A percentile compares a stretch with the other conserved stretches of the same genome.
Evolutionary conservation across 139 green algal species (phyloP).

Genomic region (Pycnococcus provasolii): DNA sequence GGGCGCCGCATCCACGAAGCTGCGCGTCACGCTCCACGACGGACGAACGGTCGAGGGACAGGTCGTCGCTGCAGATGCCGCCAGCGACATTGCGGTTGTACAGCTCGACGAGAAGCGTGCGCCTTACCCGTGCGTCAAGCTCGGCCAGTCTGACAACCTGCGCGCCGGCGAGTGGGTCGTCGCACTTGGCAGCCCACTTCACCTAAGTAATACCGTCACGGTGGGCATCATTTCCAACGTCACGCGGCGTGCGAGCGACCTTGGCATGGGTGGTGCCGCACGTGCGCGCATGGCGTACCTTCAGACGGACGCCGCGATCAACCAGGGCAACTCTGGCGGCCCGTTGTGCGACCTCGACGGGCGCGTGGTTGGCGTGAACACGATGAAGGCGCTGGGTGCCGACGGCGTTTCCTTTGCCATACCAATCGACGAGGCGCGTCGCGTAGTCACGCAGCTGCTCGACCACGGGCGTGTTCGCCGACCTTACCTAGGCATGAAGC

Average conservation of each 20-base stretch:
- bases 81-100: slow-evolving; percentile 36
- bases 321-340: slow-evolving; percentile 43
- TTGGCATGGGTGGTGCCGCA: not conserved
- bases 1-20: not conserved
- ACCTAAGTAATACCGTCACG: slow-evolving; percentile 39
- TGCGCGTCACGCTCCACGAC: slow-evolving; percentile 4
- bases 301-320: slow-evolving; percentile 43
- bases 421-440: slow-evolving; percentile 34
- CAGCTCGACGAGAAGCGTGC: slow-evolving; percentile 22
- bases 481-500: slow-evolving; percentile 43
- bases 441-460: slow-evolving; percentile 34
- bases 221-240: slow-evolving; percentile 30
- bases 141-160: slow-evolving; percentile 26
- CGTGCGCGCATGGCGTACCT: slow-evolving; percentile 35
- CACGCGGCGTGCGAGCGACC: not conserved
- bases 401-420: slow-evolving; percentile 42
- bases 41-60: slow-evolving; percentile 9
- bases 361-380: slow-evolving; percentile 42
- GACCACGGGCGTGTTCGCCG: slow-evolving; percentile 34
- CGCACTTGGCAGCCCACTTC: slow-evolving; percentile 31
- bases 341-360: slow-evolving; percentile 41
- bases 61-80: slow-evolving; percentile 13
- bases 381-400: slow-evolving; percentile 41
- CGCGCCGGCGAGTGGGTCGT: slow-evolving; percentile 38
- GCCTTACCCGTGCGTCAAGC: slow-evolving; percentile 26